phyloP scores from a whole-genome alignment of 768 basidiomycete genomes.

The Leucosporidium scottii region DNA sequence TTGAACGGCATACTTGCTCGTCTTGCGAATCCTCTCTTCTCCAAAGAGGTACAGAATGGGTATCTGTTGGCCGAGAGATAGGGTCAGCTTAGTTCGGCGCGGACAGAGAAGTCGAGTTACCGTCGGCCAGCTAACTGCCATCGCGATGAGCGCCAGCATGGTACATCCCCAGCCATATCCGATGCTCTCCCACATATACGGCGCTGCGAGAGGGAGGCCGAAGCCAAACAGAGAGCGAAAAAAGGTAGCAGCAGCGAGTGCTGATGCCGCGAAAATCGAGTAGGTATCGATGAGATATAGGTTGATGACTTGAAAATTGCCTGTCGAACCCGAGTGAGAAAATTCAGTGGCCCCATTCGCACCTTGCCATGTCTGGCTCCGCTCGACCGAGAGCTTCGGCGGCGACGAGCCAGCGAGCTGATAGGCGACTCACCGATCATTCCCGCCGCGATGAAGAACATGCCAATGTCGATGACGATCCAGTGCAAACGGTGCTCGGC shows the following conservation, averaged over 20 bases:
- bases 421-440: constrained; percentile 14
- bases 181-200: constrained; percentile 48
- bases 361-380: too few relatives aligned
- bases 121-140: constrained; percentile 56
- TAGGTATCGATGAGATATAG: constrained; percentile 54
- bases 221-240: constrained; percentile 58
- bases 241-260: constrained; percentile 59
- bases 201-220: constrained; percentile 41
- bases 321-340: constrained; percentile 44
- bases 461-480: constrained; percentile 63
- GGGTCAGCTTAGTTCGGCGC: too few relatives aligned
- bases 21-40: too few relatives aligned
- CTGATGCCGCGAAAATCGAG: constrained; percentile 44
- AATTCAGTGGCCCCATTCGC: too few relatives aligned
- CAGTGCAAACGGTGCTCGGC: constrained; percentile 56
- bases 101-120: constrained; percentile 26
- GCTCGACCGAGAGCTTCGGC: too few relatives aligned
- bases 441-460: constrained; percentile 18
- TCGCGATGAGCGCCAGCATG: constrained; percentile 55
- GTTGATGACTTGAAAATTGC: constrained; percentile 57
- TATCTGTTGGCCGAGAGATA: too few relatives aligned
- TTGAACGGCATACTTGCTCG: too few relatives aligned
- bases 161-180: constrained; percentile 66
- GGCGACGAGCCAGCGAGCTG: not conserved
- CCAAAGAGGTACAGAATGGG: too few relatives aligned